Percentiles rank a stretch among this genome's conserved stretches.
Conservation (phyloP, 805 yeast genomes). For the Saturnispora hagleri region DNA sequence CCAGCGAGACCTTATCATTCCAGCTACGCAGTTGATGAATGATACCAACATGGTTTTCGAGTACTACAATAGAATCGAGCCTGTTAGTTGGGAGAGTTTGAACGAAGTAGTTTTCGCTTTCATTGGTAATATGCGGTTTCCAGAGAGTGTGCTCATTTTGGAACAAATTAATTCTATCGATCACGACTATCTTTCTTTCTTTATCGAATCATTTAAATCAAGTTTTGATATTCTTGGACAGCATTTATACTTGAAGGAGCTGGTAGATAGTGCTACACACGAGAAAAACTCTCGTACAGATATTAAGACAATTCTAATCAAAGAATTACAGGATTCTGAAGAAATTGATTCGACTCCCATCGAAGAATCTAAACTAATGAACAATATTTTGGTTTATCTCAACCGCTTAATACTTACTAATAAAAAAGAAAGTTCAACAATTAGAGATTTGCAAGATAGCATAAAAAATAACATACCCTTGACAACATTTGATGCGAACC, state of each 20-base stretch:
- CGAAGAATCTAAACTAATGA: conserved; percentile 19
- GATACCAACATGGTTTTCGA: conserved; percentile 18
- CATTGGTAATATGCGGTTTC: conserved; percentile 14
- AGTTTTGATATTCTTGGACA: conserved; percentile 13
- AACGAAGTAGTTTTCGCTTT: conserved; percentile 19
- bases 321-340: conserved; percentile 3
- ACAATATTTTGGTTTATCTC: conserved; percentile 12
- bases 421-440: conserved; percentile 6
- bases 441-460: conserved; percentile 10
- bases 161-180: not conserved
- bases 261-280: not conserved
- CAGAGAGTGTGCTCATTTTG: conserved; percentile 16
- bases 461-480: conserved; percentile 18
- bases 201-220: conserved; percentile 1
- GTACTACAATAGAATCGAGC: conserved; percentile 24
- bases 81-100: conserved; percentile 21
- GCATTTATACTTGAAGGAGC: conserved; percentile 16
- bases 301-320: conserved; percentile 13
- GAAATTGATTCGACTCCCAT: conserved; percentile 11
- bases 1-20: conserved; percentile 15
- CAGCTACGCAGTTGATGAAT: conserved; percentile 16
- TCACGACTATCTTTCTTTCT: not conserved
- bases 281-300: conserved; percentile 10
- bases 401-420: conserved; percentile 8
- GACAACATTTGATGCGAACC: conserved; percentile 21